These are phyloP conservation scores for Hibiscus mutabilis DNA, from an alignment of 345 rosid genomes.

Conservation along the genomic window DNA sequence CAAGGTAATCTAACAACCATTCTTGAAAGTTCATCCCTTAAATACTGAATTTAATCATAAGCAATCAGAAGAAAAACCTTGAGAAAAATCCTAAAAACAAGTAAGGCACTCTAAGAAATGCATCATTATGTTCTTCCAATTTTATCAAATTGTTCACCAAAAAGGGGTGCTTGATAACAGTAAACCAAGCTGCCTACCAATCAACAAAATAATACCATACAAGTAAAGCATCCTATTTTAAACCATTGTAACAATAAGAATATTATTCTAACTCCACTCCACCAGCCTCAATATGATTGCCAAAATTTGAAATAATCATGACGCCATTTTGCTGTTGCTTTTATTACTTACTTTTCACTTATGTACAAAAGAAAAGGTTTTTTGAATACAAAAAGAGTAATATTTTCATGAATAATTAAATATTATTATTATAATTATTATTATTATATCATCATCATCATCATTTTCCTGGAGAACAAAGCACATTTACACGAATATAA, in stretches of 20 bases:
- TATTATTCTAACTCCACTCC: background rate
- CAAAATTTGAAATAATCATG: background rate
- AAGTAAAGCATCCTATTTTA: background rate
- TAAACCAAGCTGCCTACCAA: constrained; percentile 7
- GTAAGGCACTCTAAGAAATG: background rate
- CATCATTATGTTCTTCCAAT: background rate
- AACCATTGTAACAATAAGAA: background rate
- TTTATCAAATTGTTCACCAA: background rate
- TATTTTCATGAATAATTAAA: background rate
- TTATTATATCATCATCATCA: background rate
- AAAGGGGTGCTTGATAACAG: background rate
- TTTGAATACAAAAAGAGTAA: background rate
- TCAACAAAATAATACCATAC: background rate
- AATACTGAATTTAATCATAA: constrained; percentile 48
- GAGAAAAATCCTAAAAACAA: background rate
- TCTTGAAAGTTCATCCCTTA: constrained; percentile 75
- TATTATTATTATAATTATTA: background rate
- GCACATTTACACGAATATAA: background rate
- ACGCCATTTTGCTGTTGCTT: background rate
- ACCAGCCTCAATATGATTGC: background rate
- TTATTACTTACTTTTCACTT: background rate
- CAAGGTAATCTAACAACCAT: constrained; percentile 24
- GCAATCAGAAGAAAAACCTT: background rate
- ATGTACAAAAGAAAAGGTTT: background rate
- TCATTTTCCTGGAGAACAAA: background rate